A percentile compares a stretch with the other conserved stretches of the same genome.
These are phyloP conservation scores for Tagetes patula DNA, from an alignment of 129 eudicot species.

Conservation along the genomic window DNA sequence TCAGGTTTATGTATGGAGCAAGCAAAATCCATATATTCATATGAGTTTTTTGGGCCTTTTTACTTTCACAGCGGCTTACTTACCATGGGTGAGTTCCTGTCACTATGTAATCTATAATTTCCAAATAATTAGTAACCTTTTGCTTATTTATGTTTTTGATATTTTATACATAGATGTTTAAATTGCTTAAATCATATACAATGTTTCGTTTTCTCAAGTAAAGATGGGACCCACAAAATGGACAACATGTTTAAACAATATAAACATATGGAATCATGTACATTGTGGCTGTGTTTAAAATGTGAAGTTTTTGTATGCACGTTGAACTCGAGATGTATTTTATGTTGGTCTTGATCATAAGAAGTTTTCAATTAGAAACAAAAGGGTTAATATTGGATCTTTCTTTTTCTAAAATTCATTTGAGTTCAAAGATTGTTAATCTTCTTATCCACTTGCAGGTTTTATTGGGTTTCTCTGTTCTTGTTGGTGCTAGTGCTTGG, in stretches of 20 bases:
- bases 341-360: not conserved
- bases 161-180: not conserved
- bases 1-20: conserved; percentile 99
- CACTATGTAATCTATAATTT: not conserved
- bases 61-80: conserved; percentile 96
- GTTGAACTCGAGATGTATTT: not conserved
- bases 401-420: not conserved
- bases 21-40: conserved; percentile 93
- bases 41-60: conserved; percentile 99
- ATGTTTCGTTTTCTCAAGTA: not conserved
- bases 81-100: conserved; percentile 86
- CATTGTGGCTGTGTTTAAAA: not conserved
- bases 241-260: not conserved
- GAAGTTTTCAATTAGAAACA: not conserved
- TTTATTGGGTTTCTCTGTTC: conserved; percentile 90
- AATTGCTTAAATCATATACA: not conserved
- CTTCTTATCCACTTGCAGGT: conserved; percentile 54
- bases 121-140: not conserved
- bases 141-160: not conserved
- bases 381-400: not conserved
- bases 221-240: not conserved
- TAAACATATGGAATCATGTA: not conserved
- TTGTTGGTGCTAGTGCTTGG: conserved; percentile 99
- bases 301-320: conserved; percentile 8
- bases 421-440: conserved; percentile 1